Evolutionary conservation across 2,329 filamentous ascomycete species (phyloP), one percentile per base, ranked within the genome.

Genomic region (Cladorrhinum sp.): DNA sequence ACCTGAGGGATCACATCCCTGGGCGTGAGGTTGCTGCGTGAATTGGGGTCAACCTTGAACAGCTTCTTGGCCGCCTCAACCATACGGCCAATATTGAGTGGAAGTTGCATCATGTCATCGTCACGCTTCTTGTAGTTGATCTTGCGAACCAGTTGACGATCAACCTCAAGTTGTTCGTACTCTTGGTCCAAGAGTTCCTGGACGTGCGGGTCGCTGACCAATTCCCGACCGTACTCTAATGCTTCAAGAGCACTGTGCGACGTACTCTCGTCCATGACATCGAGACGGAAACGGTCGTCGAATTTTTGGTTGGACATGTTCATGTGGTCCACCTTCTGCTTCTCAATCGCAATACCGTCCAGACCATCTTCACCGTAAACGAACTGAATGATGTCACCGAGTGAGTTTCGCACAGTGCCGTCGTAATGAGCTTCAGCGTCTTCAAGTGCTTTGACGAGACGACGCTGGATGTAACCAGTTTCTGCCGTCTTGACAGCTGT

Each of bases 401-500:
- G 82, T 1, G 95, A 99, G 76, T 99, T 99, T 62, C 95, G 89
- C 25, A 99, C 92, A 5, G 95, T 99, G 64, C 93, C 93, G 70
- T 99, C 95, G 72, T 99, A 99, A 72, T 96, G 96, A 62, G 93
- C 93, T 80, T 93, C 96, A 57, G 98, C 89, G 75, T 99, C 95
- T 82, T 99, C 95, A 2, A 99, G 84, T 10, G 96, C 96, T 78
- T 99, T 99, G 71, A 99, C 95, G 50, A 99, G 84, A 81, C 96
- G 92, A 78, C 95, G 91, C 77, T 99, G 96, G 66, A 99, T 99
- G 75, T 99, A 99, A 78, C 95, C 95, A 60, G 96, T 99, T 77
- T 99, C 96, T 20, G 95, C 95, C 66, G 95, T 99, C 84, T 99
- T 99, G 78, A 99, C 96, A 67, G 95, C 95, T 56, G 95, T 99